A percentile compares a stretch with the other conserved stretches of the same genome.
Evolutionary conservation across 2,329 filamentous ascomycete species (phyloP).

Genomic region (Fusarium sp.): DNA sequence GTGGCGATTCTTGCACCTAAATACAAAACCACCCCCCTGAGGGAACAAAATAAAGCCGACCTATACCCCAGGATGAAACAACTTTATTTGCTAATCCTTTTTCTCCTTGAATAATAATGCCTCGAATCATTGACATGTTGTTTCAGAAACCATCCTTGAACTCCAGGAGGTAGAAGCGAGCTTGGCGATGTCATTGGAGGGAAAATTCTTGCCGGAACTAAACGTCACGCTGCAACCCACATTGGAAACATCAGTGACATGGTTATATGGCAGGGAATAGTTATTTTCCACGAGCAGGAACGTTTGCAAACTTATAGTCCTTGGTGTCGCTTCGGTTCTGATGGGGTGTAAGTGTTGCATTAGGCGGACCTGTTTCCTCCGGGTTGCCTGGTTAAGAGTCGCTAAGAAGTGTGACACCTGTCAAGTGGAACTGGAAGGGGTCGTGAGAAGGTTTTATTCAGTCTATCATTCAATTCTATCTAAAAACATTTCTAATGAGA

Average conservation of each 20-base stretch:
- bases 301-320: not conserved
- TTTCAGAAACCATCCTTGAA: not conserved
- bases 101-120: not conserved
- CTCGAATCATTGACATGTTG: conserved; percentile 4
- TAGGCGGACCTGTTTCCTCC: conserved; percentile 5
- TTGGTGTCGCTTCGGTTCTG: not conserved
- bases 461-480: not conserved
- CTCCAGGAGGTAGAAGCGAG: not conserved
- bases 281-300: not conserved
- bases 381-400: not conserved
- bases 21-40: conserved; percentile 3
- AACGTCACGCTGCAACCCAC: conserved; percentile 2
- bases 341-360: conserved; percentile 1
- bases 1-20: not conserved
- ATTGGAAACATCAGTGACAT: not conserved
- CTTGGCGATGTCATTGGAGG: not conserved
- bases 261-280: not conserved
- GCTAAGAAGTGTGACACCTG: not conserved
- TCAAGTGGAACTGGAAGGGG: not conserved
- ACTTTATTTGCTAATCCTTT: not conserved
- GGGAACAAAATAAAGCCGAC: not conserved
- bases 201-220: not conserved
- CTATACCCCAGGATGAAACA: not conserved
- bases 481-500: not conserved
- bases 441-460: not conserved